A percentile compares a stretch with the other conserved stretches of the same genome.
Conservation (phyloP, 2,329 filamentous ascomycete species). For the Fusarium buharicum region DNA sequence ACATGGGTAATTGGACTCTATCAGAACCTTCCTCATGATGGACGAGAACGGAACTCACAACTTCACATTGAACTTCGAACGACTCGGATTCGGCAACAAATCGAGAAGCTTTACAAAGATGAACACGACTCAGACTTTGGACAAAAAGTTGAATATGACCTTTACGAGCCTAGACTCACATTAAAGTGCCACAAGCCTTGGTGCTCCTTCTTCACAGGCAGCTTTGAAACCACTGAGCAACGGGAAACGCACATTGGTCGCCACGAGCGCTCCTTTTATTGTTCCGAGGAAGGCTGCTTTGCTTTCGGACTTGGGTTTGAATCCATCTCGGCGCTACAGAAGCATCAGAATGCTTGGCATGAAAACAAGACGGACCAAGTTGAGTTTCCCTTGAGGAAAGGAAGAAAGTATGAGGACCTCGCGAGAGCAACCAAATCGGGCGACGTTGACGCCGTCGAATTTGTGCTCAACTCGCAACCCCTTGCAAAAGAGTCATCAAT, state of each 20-base stretch:
- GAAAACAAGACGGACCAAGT: not conserved
- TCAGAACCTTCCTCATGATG: constrained; percentile 4
- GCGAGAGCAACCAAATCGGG: not conserved
- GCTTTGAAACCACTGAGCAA: constrained; percentile 3
- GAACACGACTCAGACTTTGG: not conserved
- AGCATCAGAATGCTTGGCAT: constrained; percentile 1
- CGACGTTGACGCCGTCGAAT: not conserved
- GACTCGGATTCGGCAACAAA: constrained; percentile 5
- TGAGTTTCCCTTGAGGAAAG: not conserved
- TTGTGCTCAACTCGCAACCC: not conserved
- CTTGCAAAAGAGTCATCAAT: too few species aligned
- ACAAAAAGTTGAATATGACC: not conserved
- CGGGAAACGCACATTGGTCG: constrained; percentile 2
- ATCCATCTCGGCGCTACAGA: not conserved
- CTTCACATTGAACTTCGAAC: constrained; percentile 9
- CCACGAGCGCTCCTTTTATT: constrained; percentile 19
- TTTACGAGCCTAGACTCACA: not conserved
- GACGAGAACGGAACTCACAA: not conserved
- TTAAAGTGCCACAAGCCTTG: constrained; percentile 27
- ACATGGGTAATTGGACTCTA: not conserved
- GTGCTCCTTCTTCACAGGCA: constrained; percentile 19
- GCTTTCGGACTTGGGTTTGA: constrained; percentile 3
- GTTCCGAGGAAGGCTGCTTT: not conserved
- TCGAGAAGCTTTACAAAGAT: constrained; percentile 7
- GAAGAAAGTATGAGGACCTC: not conserved